Percentiles rank a stretch among this genome's conserved stretches.
Conservation (phyloP, 2,329 filamentous ascomycete species). For the Dactylellina haptotyla region DNA sequence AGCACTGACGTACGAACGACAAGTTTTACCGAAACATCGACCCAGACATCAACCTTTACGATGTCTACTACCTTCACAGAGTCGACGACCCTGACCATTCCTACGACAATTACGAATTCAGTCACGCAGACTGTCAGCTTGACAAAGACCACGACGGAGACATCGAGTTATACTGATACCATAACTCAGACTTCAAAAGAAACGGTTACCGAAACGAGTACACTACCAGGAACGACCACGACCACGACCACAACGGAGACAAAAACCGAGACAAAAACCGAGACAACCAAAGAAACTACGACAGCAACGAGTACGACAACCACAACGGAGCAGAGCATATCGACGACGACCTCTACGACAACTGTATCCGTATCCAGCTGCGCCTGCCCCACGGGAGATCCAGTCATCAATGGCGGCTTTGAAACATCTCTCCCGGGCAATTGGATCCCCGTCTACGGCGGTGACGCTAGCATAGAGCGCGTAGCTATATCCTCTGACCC, state of each 20-base stretch:
- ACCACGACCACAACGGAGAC: not conserved
- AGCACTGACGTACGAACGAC: conserved; percentile 1
- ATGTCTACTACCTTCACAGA: not conserved
- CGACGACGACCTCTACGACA: not conserved
- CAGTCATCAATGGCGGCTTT: conserved; percentile 16
- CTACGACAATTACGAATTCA: conserved; percentile 10
- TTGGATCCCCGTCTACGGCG: not conserved
- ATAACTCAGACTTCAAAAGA: not conserved
- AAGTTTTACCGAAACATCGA: not conserved
- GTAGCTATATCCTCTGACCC: not conserved
- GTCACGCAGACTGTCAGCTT: not conserved
- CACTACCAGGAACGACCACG: not conserved
- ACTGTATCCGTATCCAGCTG: not conserved
- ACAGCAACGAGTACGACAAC: not conserved
- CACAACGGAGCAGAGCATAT: not conserved
- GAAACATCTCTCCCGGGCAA: not conserved
- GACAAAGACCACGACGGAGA: not conserved
- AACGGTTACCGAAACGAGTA: not conserved
- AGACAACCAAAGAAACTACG: not conserved
- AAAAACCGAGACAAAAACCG: not conserved
- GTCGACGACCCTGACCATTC: not conserved
- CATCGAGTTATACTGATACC: not conserved
- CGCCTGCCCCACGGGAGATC: conserved; percentile 15
- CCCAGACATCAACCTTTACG: not conserved
- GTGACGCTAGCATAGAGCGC: conserved; percentile 16